Evolutionary conservation across 2,329 filamentous ascomycete species (phyloP).

Genomic region (Aspergillus sp.): DNA sequence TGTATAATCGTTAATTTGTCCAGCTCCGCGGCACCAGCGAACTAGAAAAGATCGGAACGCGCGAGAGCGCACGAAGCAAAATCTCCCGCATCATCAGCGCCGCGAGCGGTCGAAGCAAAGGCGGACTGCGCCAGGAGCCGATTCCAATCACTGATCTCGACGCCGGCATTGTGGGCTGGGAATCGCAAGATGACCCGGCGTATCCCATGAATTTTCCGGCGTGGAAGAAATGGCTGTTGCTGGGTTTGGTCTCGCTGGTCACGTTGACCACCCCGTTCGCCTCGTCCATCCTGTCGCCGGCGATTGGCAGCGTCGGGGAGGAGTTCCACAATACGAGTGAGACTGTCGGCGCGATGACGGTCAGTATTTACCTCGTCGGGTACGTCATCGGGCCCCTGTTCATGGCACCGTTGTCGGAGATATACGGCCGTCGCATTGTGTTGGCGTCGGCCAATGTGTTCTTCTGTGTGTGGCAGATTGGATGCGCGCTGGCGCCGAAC

Average conservation of each 20-base stretch:
- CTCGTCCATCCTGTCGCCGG: slow-evolving; percentile 4
- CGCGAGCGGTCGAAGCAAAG: slow-evolving; percentile 4
- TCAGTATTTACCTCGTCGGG: slow-evolving; percentile 6
- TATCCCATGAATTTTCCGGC: slow-evolving; percentile 5
- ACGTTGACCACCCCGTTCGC: slow-evolving; percentile 5
- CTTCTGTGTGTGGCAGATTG: slow-evolving; percentile 28
- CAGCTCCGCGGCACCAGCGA: not conserved
- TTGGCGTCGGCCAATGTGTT: slow-evolving; percentile 44
- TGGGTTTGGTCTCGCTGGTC: slow-evolving; percentile 1
- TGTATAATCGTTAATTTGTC: not conserved
- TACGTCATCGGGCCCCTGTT: slow-evolving; percentile 50
- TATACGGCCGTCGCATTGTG: slow-evolving; percentile 54
- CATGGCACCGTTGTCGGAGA: slow-evolving; percentile 64
- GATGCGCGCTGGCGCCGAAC: slow-evolving; percentile 9
- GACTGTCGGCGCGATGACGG: not conserved
- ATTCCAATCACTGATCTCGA: slow-evolving; percentile 3
- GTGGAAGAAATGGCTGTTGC: slow-evolving; percentile 6
- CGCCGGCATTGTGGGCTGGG: slow-evolving; percentile 4
- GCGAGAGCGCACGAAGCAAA: slow-evolving; percentile 2
- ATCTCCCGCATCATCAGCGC: slow-evolving; percentile 3
- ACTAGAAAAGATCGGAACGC: slow-evolving; percentile 1
- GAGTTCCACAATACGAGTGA: not conserved
- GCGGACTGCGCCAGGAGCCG: slow-evolving; percentile 3
- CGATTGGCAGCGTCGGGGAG: not conserved
- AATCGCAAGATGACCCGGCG: slow-evolving; percentile 4